Evolutionary conservation across 305 asterid species (phyloP), one percentile per base, ranked within the genome.

Genomic region (Fraxinus sp.): DNA sequence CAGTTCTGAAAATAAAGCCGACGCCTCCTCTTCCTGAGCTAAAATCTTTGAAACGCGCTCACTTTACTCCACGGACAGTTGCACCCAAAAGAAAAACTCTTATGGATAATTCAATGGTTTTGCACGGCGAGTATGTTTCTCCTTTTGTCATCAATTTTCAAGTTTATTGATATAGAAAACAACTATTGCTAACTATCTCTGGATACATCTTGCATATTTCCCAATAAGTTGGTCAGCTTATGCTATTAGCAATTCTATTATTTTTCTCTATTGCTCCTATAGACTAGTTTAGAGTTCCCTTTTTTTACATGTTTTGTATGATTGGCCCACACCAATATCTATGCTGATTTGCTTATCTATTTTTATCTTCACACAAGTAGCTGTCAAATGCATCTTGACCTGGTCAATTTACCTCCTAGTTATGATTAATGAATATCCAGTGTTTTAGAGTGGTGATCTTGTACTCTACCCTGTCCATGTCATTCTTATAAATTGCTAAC

Each of bases 401-500:
- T 30, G 41, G 41, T 32, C 24, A 70, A 14, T 70, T 66, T 30
- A 70, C 20, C 41, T 11, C 24, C 37, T 70, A 70, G 22, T 30
- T 32, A 28, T 64, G 66, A 70, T 14, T 32, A 30, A 28, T 64
- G 66, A 70, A 37, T 82, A 28, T 73, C 72, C 73, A 73, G 49
- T 52, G 7, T 64, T 79, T 83, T 83, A 41, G 20, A 46, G 70
- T 5, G 75, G 75, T 77, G 36, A 75, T 57, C 1, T 82, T 18
- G 32, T 81, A 73, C 75, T 30, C 28, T 62, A 77, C 80, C 49
- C 83, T 79, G 70, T 55, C 44, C 79, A 28, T 57, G 14, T 49
- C 73, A 49, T 70, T 79, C 78, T 26, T 70, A 33, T 82, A 74
- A 68, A 83, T 89, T 78, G 86, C 14, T 24, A 32, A 66, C 35